Percentiles rank a stretch among this genome's conserved stretches.
Conservation (phyloP, 495 filamentous ascomycete species). For the Aspergillus conjunctus region DNA sequence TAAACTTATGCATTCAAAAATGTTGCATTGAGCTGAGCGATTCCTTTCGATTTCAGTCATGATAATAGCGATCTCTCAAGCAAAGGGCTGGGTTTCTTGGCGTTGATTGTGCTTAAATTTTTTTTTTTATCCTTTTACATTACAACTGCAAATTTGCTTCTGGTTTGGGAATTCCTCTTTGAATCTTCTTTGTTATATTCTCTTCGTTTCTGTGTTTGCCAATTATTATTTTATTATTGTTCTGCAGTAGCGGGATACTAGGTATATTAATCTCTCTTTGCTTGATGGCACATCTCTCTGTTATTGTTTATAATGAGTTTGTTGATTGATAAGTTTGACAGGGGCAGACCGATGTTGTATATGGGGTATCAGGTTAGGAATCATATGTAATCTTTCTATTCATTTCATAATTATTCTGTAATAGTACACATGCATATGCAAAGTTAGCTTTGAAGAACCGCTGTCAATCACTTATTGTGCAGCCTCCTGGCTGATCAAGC, state of each 20-base stretch:
- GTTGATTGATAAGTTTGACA: background rate
- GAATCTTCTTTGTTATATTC: conserved; percentile 8
- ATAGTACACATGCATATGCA: background rate
- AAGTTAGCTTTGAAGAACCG: background rate
- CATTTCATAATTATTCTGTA: background rate
- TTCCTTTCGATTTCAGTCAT: conserved; percentile 20
- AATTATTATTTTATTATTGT: background rate
- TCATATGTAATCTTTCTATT: background rate
- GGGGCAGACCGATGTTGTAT: background rate
- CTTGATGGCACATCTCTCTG: background rate
- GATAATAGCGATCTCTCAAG: conserved; percentile 22
- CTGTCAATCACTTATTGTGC: too few species aligned
- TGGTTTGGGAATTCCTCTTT: background rate
- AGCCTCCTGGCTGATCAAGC: too few species aligned
- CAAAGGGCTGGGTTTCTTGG: conserved; percentile 13
- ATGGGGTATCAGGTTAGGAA: background rate
- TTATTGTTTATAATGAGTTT: background rate
- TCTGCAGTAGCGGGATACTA: background rate
- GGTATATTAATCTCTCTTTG: background rate
- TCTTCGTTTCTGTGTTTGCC: too few species aligned
- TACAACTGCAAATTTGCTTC: background rate
- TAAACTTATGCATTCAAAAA: conserved; percentile 21
- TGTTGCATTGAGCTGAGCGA: conserved; percentile 28
- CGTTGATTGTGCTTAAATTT: conserved; percentile 15
- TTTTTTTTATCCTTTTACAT: background rate